phyloP scores from a whole-genome alignment of 78 protist species.

The Emiliania huxleyi region DNA sequence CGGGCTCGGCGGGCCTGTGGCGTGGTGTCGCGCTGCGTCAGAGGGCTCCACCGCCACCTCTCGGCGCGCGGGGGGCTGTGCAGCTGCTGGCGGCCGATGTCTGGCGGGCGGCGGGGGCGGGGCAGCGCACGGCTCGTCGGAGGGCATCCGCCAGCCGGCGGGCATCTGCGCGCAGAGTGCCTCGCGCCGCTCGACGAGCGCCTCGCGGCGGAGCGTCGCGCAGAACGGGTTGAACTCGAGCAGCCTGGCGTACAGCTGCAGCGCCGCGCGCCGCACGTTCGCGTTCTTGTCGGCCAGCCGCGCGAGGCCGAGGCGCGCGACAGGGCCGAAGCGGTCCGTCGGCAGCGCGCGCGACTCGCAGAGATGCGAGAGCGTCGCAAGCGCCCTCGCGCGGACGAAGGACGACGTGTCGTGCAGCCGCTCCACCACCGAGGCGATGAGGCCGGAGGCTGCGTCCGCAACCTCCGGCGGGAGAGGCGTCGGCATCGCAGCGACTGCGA shows the following conservation, averaged over 20 bases:
- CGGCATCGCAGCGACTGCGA: neutral
- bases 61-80: too few relatives aligned
- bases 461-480: neutral
- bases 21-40: too few relatives aligned
- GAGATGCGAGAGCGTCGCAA: neutral
- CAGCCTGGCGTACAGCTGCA: neutral
- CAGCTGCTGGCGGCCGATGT: too few relatives aligned
- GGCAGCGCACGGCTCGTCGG: too few relatives aligned
- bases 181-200: neutral
- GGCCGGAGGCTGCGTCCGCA: neutral
- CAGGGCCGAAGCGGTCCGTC: neutral
- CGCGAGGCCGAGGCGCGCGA: neutral
- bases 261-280: neutral
- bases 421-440: neutral
- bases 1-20: too few relatives aligned
- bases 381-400: neutral
- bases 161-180: neutral
- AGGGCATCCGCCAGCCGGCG: neutral
- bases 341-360: neutral
- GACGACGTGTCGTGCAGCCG: neutral
- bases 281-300: slow-evolving; percentile 1
- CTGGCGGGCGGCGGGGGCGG: too few relatives aligned
- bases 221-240: slow-evolving; percentile 19
- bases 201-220: neutral
- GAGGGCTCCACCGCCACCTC: too few relatives aligned